phyloP scores from a whole-genome alignment of 192 early-diverging fungal species.

The Backusella tarrabulga region DNA sequence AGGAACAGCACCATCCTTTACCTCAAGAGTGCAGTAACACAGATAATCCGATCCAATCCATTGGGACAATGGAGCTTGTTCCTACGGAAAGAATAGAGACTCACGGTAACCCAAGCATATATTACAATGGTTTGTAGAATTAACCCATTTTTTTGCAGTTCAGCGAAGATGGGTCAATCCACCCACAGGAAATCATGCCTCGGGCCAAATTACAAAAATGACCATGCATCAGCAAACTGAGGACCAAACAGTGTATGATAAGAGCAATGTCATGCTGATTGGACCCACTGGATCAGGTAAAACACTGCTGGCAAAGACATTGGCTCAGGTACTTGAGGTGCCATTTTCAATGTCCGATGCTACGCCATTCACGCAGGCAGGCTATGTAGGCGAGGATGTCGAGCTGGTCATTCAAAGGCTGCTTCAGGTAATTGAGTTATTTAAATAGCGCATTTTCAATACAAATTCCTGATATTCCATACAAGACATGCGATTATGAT shows the following conservation, averaged over 20 bases:
- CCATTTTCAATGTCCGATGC: conserved; percentile 89
- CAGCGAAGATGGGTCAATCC: background rate
- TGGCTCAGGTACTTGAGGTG: conserved; percentile 79
- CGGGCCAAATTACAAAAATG: background rate
- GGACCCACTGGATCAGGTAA: conserved; percentile 87
- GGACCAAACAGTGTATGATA: conserved; percentile 65
- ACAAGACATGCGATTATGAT: conserved; percentile 79
- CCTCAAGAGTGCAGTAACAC: conserved; percentile 10
- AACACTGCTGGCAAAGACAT: conserved; percentile 77
- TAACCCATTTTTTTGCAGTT: background rate
- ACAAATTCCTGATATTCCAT: background rate
- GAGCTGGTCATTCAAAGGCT: conserved; percentile 81
- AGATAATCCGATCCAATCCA: conserved; percentile 12
- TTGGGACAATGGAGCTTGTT: background rate
- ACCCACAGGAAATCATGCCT: background rate
- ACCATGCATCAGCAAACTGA: background rate
- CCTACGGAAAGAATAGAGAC: conserved; percentile 3
- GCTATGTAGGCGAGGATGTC: conserved; percentile 92
- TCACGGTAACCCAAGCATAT: background rate
- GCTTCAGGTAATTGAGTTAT: conserved; percentile 51
- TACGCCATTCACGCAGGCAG: conserved; percentile 85
- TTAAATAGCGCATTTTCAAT: background rate
- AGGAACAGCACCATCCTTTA: conserved; percentile 13
- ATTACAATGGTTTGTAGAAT: too few relatives aligned
- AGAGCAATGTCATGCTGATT: conserved; percentile 84